These are phyloP conservation scores for Rhodotorula mucilaginosa DNA, from an alignment of 1,284 basidiomycete species.

Conservation along the genomic window DNA sequence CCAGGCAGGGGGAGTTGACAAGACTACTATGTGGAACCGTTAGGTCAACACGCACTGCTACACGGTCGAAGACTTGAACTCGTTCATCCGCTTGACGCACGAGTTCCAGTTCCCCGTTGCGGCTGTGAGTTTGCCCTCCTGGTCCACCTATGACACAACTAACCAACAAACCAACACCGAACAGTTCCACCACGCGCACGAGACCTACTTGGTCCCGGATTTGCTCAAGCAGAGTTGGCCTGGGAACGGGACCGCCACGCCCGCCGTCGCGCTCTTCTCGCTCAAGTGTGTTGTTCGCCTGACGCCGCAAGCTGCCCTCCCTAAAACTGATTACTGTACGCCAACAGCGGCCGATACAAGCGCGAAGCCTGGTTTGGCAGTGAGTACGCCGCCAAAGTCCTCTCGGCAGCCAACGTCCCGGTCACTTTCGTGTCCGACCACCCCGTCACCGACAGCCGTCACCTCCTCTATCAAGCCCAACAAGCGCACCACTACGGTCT, in stretches of 20 bases:
- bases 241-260: constrained; percentile 51
- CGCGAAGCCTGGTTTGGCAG: constrained; percentile 80
- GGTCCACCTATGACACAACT: too few species aligned
- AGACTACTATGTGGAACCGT: too few species aligned
- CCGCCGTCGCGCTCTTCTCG: constrained; percentile 73
- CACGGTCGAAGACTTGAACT: constrained; percentile 64
- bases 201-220: constrained; percentile 74
- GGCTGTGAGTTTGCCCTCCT: constrained; percentile 20
- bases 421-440: constrained; percentile 67
- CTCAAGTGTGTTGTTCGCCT: constrained; percentile 56
- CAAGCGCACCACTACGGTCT: constrained; percentile 73
- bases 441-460: constrained; percentile 67
- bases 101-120: constrained; percentile 68
- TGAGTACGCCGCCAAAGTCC: constrained; percentile 76
- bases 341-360: constrained; percentile 61
- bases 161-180: background rate
- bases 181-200: constrained; percentile 15
- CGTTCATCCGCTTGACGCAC: constrained; percentile 62
- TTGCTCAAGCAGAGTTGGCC: constrained; percentile 67
- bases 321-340: background rate
- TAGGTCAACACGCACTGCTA: constrained; percentile 11
- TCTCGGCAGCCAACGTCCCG: constrained; percentile 68
- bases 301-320: background rate
- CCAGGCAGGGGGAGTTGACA: too few species aligned
- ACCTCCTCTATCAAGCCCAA: constrained; percentile 78